phyloP scores from a whole-genome alignment of 768 basidiomycete species.

The Leccinum imitatum region DNA sequence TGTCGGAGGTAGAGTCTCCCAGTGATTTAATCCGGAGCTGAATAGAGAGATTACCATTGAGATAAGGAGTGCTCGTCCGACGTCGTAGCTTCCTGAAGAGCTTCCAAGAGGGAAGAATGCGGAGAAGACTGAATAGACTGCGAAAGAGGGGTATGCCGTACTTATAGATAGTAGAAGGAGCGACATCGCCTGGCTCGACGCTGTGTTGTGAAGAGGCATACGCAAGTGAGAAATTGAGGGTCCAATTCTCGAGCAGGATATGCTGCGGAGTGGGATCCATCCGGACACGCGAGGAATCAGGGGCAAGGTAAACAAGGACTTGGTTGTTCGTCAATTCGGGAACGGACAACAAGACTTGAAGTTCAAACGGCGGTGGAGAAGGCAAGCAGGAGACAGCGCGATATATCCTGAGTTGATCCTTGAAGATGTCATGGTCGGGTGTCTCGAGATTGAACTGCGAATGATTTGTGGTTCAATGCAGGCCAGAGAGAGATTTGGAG shows the following conservation, averaged over 20 bases:
- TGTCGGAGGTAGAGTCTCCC: slow-evolving; percentile 30
- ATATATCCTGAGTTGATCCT: slow-evolving; percentile 58
- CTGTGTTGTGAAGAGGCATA: slow-evolving; percentile 17
- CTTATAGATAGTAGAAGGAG: slow-evolving; percentile 80
- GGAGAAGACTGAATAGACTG: slow-evolving; percentile 64
- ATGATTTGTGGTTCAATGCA: neutral
- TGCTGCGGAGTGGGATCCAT: slow-evolving; percentile 67
- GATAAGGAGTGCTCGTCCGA: slow-evolving; percentile 36
- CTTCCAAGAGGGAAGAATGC: slow-evolving; percentile 77
- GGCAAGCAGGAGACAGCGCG: slow-evolving; percentile 44
- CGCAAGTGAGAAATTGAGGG: slow-evolving; percentile 45
- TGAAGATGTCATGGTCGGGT: slow-evolving; percentile 68
- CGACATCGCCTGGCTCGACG: slow-evolving; percentile 45
- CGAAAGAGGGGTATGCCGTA: slow-evolving; percentile 81
- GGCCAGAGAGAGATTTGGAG: neutral
- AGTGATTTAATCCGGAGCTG: slow-evolving; percentile 44
- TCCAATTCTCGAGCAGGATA: slow-evolving; percentile 75
- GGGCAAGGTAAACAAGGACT: slow-evolving; percentile 65
- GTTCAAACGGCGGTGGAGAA: slow-evolving; percentile 49
- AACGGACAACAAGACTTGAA: slow-evolving; percentile 68
- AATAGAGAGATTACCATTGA: slow-evolving; percentile 47
- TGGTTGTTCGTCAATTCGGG: slow-evolving; percentile 71
- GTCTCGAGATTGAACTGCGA: slow-evolving; percentile 79
- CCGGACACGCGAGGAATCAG: slow-evolving; percentile 57
- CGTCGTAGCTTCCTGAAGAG: slow-evolving; percentile 59